Evolutionary conservation across 768 basidiomycete genomes (phyloP), one percentile per base, ranked within the genome.

Genomic region (Pilatotrama ljubarskyi): DNA sequence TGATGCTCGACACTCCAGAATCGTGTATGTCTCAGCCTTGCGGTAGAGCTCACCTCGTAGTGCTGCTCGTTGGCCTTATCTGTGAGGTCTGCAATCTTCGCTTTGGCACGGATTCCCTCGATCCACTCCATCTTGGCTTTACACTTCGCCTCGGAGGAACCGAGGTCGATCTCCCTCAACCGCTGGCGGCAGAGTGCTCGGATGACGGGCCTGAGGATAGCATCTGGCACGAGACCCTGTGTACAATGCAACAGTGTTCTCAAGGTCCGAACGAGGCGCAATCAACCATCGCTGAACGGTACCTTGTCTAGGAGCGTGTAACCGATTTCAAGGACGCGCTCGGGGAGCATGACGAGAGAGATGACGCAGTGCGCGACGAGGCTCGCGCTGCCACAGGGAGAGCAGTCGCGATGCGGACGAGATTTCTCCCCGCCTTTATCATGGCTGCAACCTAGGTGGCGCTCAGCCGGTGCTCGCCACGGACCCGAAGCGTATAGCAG

Each of bases 51-150:
- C 57, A 86, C 87, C 76, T 90, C 87, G 70, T 90, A 90, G 66
- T 90, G 87, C 69, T 89, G 88, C 67, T 89, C 84, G 64, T 90
- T 90, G 18, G 87, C 88, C 67, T 85, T 86, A 38, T 83, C 79
- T 0, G 86, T 80, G 11, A 82, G 77, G 59, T 83, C 84, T 3
- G 87, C 86, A 59, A 88, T 88, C 26, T 75, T 78, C 2, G 63
- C 66, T 14, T 82, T 73, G 0, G 76, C 73, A 20, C 80, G 78
- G 25, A 87, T 80, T n/a, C 67, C 77, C 55, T 84, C 80, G 38
- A 90, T 85, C 79, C 82, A 88, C 51, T 78, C 72, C 84, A 87
- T 86, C 68, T 89, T 89, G 13, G 82, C 80, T 2, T 78, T 79
- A 75, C 86, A 82, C 65, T 86, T 86, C 11, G 78, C 80, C 47